Evolutionary conservation across 106 monocot species (phyloP).

Genomic region (Dendrobium catenatum): DNA sequence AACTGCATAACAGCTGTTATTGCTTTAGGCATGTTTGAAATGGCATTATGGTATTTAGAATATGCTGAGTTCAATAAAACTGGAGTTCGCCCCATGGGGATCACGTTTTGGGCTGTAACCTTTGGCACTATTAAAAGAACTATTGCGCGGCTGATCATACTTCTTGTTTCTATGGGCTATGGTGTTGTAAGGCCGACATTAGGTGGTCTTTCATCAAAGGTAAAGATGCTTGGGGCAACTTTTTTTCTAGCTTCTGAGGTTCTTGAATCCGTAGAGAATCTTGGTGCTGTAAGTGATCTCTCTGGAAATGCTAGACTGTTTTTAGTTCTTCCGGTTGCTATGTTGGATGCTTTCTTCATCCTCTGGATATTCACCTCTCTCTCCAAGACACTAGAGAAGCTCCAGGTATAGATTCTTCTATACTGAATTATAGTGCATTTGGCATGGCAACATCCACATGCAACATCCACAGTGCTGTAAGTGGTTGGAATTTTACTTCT

Average conservation of each 20-base stretch:
- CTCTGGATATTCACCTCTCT: constrained; percentile 97
- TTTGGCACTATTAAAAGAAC: constrained; percentile 79
- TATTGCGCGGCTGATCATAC: constrained; percentile 60
- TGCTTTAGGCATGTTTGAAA: constrained; percentile 80
- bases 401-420: constrained; percentile 45
- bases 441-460: not conserved
- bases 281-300: constrained; percentile 78
- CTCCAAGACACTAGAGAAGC: constrained; percentile 83
- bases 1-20: constrained; percentile 90
- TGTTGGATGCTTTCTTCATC: constrained; percentile 95
- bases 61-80: constrained; percentile 87
- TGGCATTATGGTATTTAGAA: constrained; percentile 92
- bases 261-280: constrained; percentile 89
- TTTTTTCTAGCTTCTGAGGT: constrained; percentile 90
- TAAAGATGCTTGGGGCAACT: constrained; percentile 83
- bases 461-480: not conserved
- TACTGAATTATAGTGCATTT: not conserved
- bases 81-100: constrained; percentile 74
- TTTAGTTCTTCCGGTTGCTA: constrained; percentile 75
- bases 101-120: constrained; percentile 93
- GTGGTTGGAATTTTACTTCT: not conserved
- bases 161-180: constrained; percentile 84
- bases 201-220: constrained; percentile 89
- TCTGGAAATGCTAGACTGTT: constrained; percentile 90
- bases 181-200: constrained; percentile 93